Evolutionary conservation across 441 rosid species (phyloP).

Genomic region (Erodium moschatum): DNA sequence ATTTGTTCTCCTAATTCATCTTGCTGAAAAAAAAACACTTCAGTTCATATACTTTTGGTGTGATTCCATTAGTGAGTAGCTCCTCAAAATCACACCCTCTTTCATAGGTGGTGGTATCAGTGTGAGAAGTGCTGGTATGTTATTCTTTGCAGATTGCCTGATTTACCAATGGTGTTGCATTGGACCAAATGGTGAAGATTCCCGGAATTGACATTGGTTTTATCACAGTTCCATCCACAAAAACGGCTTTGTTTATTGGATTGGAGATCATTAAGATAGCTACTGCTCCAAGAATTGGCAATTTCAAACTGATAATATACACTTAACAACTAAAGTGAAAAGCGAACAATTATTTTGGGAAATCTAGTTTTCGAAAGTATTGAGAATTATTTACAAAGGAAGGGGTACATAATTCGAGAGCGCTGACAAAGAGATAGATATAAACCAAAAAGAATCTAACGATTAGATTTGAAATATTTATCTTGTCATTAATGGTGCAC

Average conservation of each 20-base stretch:
- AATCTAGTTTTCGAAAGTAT: not conserved
- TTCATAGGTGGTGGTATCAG: not conserved
- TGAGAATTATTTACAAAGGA: not conserved
- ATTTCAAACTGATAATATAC: not conserved
- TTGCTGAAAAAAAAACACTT: not conserved
- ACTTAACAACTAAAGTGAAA: not conserved
- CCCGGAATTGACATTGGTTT: not conserved
- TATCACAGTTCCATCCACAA: not conserved
- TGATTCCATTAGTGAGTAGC: not conserved
- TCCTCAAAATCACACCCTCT: not conserved
- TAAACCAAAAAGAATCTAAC: not conserved
- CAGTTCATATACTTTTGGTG: not conserved
- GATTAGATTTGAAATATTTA: not conserved
- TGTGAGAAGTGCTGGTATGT: not conserved
- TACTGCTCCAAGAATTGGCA: not conserved
- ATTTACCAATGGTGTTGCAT: not conserved
- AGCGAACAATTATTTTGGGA: not conserved
- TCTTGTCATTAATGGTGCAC: conserved; percentile 7
- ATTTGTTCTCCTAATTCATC: not conserved
- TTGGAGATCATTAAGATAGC: not conserved
- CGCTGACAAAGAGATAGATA: not conserved
- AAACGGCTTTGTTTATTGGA: not conserved
- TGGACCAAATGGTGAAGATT: no score
- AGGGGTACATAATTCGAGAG: conserved; percentile 3
- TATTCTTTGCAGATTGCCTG: not conserved